These are phyloP conservation scores for Cyclostephanos tholiformis DNA, from an alignment of 108 stramenopile species.

Conservation along the genomic window DNA sequence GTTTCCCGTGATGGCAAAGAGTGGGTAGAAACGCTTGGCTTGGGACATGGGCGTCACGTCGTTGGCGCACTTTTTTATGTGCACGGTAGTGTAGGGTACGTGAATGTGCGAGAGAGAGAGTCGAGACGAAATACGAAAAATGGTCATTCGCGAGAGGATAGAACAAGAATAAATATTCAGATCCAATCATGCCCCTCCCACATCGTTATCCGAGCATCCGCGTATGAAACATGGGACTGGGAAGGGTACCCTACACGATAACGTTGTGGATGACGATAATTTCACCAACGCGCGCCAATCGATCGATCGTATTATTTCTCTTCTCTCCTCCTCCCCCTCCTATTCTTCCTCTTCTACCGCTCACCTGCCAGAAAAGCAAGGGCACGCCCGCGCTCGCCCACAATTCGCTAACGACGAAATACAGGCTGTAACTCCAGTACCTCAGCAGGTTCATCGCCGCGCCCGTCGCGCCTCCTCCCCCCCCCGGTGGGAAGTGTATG, in stretches of 20 bases:
- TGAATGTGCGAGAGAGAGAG: slow-evolving; percentile 19
- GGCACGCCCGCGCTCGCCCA: slow-evolving; percentile 60
- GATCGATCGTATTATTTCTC: too few species aligned
- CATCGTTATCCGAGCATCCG: not conserved
- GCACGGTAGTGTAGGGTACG: not conserved
- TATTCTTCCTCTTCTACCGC: not conserved
- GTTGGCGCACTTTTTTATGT: slow-evolving; percentile 62
- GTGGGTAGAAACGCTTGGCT: slow-evolving; percentile 78
- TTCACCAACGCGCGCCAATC: not conserved
- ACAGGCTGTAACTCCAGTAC: slow-evolving; percentile 58
- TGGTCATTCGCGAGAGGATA: not conserved
- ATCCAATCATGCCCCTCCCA: not conserved
- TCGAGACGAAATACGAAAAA: slow-evolving; percentile 44
- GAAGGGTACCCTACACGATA: too few species aligned
- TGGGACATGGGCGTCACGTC: slow-evolving; percentile 69
- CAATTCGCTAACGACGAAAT: slow-evolving; percentile 52
- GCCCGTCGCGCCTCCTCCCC: slow-evolving; percentile 25
- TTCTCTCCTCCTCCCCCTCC: too few species aligned
- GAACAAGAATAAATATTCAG: not conserved
- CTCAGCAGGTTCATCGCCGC: slow-evolving; percentile 41
- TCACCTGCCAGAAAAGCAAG: slow-evolving; percentile 57
- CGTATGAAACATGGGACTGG: not conserved
- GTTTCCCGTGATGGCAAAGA: slow-evolving; percentile 65
- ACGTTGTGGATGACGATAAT: not conserved
- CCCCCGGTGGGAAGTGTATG: slow-evolving; percentile 53